Evolutionary conservation across 305 asterid genomes (phyloP), one percentile per base, ranked within the genome.

Genomic region (Solanum hybrid): DNA sequence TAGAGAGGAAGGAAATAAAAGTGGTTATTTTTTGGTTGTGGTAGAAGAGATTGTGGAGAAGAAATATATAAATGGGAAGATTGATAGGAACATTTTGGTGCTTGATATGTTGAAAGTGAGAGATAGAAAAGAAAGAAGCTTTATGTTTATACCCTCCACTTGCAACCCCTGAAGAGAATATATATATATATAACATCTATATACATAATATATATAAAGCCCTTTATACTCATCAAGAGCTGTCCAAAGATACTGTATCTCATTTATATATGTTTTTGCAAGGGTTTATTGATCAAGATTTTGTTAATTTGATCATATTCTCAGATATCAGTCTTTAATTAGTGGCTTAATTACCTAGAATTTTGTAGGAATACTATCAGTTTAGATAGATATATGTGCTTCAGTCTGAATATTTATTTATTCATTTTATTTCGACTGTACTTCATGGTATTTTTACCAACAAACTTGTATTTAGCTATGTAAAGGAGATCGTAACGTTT

Each of bases 111-210:
- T 90, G 89, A 87, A 75, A 78, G 90, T 75, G 90, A 87, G 90
- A 90, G 91, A 92, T 82, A 39, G 90, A 90, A 40, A 91, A 92
- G 91, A 94, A 96, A 95, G 69, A 91, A 90, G 94, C 95, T 95
- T 94, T 93, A 91, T 93, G 93, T 89, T 92, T 92, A 93, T 95
- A 90, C 94, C 88, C 90, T 89, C 94, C 95, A 93, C 95, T 91
- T 89, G 91, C 90, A 91, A 82, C 71, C 37, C 9, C 93, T 89
- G 4, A 78, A 92, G 85, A 74, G 90, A 89, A 95, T 94, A 95
- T 61, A 61, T 46, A 40, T 42, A 40, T 42, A 40, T 42, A 40
- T 42, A 42, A 91, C 88, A 92, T 89, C 93, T 92, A 85, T 20
- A 24, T 37, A 89, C 64, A 46, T 46, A 46, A 51, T 51, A 51